Conservation (phyloP, 148 eudicot genomes). For the Rhododendron simsii region DNA sequence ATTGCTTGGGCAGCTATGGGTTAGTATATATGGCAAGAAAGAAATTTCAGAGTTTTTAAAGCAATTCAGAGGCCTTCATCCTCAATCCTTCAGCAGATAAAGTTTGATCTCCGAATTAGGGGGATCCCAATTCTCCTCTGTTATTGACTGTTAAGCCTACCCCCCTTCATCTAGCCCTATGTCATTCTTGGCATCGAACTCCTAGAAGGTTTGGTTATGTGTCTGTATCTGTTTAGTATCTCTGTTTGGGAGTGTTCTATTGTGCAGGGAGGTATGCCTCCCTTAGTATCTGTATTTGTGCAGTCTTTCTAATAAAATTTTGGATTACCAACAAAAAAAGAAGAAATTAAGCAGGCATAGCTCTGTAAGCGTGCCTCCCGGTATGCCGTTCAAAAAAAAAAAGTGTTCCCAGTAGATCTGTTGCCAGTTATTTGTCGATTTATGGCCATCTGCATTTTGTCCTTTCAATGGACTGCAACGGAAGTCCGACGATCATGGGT, state of each 20-base stretch:
- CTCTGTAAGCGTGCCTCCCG: slow-evolving; percentile 82
- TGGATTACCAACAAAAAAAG: neutral
- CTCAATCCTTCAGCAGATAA: neutral
- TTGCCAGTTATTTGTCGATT: too few species aligned
- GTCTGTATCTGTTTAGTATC: neutral
- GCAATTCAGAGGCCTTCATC: too few species aligned
- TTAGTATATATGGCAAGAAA: too few species aligned
- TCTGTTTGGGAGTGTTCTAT: neutral
- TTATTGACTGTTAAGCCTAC: neutral
- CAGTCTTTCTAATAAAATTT: neutral
- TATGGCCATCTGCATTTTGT: too few species aligned
- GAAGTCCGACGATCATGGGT: too few species aligned
- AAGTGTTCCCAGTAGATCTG: too few species aligned
- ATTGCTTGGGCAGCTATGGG: too few species aligned
- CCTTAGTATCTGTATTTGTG: neutral
- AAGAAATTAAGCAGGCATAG: slow-evolving; percentile 30
- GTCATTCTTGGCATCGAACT: neutral
- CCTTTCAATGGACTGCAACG: too few species aligned
- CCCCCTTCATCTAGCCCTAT: neutral
- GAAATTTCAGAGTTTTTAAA: too few species aligned
- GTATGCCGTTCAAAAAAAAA: slow-evolving; percentile 14
- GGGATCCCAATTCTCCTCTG: neutral
- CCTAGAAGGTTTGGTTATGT: neutral
- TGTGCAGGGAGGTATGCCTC: neutral
- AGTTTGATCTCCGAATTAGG: neutral